Conservation (phyloP, 1,139 yeast genomes). For the Geotrichum phurueaensis region DNA sequence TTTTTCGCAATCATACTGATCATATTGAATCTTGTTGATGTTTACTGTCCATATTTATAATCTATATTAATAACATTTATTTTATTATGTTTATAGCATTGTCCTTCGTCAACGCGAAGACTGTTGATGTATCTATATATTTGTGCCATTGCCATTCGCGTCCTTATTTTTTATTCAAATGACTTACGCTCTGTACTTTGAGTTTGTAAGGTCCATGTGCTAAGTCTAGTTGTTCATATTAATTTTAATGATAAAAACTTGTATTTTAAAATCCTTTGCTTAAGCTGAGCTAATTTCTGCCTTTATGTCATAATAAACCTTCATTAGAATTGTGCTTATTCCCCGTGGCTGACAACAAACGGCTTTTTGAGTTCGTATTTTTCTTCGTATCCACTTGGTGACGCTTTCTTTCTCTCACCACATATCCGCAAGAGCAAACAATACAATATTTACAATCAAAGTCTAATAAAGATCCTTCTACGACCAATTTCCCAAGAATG, state of each 20-base stretch:
- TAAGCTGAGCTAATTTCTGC: no score
- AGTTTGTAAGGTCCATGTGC: background rate
- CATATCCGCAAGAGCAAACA: background rate
- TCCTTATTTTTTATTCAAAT: no score
- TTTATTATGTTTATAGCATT: background rate
- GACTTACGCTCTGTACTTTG: background rate
- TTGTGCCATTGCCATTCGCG: background rate
- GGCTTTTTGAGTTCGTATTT: background rate
- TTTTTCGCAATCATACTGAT: background rate
- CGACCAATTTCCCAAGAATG: slow-evolving; percentile 10
- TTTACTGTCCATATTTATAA: background rate
- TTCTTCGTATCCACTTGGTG: background rate
- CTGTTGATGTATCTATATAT: background rate
- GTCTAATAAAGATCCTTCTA: background rate
- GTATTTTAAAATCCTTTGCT: no score
- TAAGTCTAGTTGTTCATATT: no score
- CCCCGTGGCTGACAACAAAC: no score
- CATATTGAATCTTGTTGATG: background rate
- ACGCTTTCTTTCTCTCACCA: background rate
- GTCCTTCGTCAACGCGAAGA: background rate
- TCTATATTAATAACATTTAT: background rate
- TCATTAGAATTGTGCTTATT: no score
- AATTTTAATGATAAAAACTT: background rate
- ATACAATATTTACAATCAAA: background rate
- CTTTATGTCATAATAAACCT: no score